Base-by-base conservation (phyloP, 257 asterid genomes). In the Solanum sparsipilum region DNA sequence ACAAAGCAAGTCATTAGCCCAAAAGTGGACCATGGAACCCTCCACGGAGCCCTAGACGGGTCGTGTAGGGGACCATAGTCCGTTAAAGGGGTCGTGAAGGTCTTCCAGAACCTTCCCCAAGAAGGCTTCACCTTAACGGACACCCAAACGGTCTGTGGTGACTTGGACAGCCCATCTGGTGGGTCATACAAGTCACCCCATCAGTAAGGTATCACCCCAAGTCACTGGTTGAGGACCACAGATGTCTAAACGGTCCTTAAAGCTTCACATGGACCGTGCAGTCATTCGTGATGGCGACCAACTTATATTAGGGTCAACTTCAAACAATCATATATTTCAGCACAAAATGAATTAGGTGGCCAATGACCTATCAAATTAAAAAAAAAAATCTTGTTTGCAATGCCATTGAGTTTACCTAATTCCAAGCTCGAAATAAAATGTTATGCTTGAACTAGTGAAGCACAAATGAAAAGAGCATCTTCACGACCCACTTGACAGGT, bases 211-310 rank as follows among this genome's bases (percentile, higher is more conserved):
- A 15, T 48, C 58, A 48, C 60, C 63, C 21, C 4, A 16, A 18
- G 9, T 48, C 63, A 52, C 9, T 16, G 9, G 63, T 52, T 16
- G 18, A 52, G 63, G 9, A 52, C 63, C 63, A 16, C 23, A 0
- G 0, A 16, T 1, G 4, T 52, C 63, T 52, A 52, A 52, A 18
- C 0, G 9, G n/a, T 16, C n/a, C 9, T 16, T 52, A 5, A 18
- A 52, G 23, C 63, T 16, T 16, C 63, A 52, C 9, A 52, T 15
- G 63, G 1, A 18, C 63, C 7, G 0, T 52, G 63, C 8, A 52
- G 9, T 52, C 9, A 18, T 18, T 0, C 0, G 0, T 5, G 63
- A 52, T 5, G 1, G 9, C 1, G 4, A 16, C 63, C 9, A 5
- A 46, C 20, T 46, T 46, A 13, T 13, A 46, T 46, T 46, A 4